Evolutionary conservation across 495 filamentous ascomycete genomes (phyloP).

Genomic region (Durotheca rogersii): DNA sequence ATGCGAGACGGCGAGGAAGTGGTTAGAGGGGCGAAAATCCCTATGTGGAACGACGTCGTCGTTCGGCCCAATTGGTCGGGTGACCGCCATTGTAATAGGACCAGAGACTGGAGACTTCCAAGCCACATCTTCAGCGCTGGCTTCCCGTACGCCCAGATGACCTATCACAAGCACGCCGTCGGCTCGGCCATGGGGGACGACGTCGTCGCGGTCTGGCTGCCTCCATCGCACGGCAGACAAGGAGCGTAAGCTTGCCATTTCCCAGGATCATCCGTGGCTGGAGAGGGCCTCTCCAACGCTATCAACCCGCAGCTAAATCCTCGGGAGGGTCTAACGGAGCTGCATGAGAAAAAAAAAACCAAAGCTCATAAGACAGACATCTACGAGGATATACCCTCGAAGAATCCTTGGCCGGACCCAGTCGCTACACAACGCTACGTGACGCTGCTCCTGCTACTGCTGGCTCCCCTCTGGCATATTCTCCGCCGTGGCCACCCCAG

Average conservation of each 20-base stretch:
- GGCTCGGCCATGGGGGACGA: too few species aligned
- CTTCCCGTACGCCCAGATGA: not conserved
- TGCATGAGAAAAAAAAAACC: too few species aligned
- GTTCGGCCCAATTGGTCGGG: not conserved
- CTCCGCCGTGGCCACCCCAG: not conserved
- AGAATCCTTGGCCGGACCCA: not conserved
- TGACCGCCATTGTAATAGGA: not conserved
- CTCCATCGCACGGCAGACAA: too few species aligned
- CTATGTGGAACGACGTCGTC: not conserved
- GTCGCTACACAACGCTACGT: too few species aligned
- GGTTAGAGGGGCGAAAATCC: not conserved
- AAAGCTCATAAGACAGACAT: too few species aligned
- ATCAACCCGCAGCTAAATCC: too few species aligned
- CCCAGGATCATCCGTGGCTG: not conserved
- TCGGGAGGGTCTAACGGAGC: too few species aligned
- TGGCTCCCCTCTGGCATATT: not conserved
- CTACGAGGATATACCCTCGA: not conserved
- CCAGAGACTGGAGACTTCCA: not conserved
- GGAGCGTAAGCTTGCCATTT: not conserved
- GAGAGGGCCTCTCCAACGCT: too few species aligned
- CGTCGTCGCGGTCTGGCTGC: too few species aligned
- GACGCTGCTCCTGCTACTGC: too few species aligned
- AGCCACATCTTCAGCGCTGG: not conserved
- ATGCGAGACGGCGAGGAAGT: slow-evolving; percentile 7
- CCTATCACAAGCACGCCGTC: not conserved